Evolutionary conservation across 176 grass and related monocot genomes (phyloP).

Genomic region (Metroxylon sagu): DNA sequence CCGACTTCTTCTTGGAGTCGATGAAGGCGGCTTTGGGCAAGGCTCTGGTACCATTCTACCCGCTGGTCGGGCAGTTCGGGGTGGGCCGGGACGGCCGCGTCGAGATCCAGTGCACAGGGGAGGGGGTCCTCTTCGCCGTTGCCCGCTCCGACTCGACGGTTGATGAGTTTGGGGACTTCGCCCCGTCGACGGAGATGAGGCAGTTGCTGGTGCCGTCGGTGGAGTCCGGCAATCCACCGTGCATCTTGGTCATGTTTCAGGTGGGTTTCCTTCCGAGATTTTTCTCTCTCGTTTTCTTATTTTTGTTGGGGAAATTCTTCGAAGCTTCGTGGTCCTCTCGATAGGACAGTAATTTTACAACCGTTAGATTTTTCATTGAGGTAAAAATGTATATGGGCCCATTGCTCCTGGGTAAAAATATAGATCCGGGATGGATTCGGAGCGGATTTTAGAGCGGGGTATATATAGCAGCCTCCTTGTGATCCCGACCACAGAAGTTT

Average conservation of each 20-base stretch:
- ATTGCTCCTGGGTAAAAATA: too few relatives aligned
- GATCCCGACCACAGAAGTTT: too few relatives aligned
- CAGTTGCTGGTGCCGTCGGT: slow-evolving; percentile 40
- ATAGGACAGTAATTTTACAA: too few relatives aligned
- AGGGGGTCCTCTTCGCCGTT: slow-evolving; percentile 51
- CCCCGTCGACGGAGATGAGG: slow-evolving; percentile 47
- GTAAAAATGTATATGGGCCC: too few relatives aligned
- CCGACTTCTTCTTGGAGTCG: slow-evolving; percentile 37
- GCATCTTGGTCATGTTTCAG: slow-evolving; percentile 54
- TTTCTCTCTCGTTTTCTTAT: too few relatives aligned
- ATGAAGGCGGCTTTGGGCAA: slow-evolving; percentile 41
- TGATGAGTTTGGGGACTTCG: slow-evolving; percentile 47
- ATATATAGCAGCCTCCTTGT: too few relatives aligned
- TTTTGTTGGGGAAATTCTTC: too few relatives aligned
- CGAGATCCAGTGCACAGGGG: slow-evolving; percentile 54
- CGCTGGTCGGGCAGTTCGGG: slow-evolving; percentile 41
- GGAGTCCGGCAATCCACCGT: slow-evolving; percentile 41
- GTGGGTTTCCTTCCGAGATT: not conserved
- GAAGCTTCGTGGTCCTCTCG: too few relatives aligned
- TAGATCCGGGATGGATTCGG: too few relatives aligned
- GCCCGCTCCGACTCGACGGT: slow-evolving; percentile 34
- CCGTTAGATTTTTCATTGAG: too few relatives aligned
- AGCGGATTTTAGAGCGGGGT: too few relatives aligned
- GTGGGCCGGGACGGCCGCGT: slow-evolving; percentile 9
- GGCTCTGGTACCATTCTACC: slow-evolving; percentile 58